Percentiles rank a stretch among this genome's conserved stretches.
Evolutionary conservation across 2,329 filamentous ascomycete species (phyloP).

Genomic region (Shiraia bambusicola): DNA sequence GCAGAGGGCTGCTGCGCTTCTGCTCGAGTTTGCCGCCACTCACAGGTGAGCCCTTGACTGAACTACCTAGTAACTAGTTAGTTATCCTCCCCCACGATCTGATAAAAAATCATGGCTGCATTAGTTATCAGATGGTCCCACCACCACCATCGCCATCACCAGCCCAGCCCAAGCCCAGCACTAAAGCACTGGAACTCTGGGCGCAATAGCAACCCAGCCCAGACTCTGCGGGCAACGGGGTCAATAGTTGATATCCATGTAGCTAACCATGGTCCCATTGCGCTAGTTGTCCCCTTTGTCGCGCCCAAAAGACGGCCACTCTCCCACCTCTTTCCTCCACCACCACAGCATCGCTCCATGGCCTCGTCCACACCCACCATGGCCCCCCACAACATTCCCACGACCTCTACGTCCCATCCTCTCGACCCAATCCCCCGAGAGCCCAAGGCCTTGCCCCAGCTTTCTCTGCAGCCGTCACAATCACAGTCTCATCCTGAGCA

Average conservation of each 20-base stretch:
- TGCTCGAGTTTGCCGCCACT: not conserved
- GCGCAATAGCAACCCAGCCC: not conserved
- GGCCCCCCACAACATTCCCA: conserved; percentile 40
- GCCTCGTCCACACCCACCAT: conserved; percentile 23
- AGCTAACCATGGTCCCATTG: conserved; percentile 31
- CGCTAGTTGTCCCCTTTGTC: conserved; percentile 24
- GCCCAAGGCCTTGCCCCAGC: conserved; percentile 39
- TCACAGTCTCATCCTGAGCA: conserved; percentile 30
- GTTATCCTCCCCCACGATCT: conserved; percentile 28
- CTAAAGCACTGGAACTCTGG: not conserved
- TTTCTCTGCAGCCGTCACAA: conserved; percentile 22
- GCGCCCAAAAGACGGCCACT: conserved; percentile 16
- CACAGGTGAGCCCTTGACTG: not conserved
- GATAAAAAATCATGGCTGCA: conserved; percentile 21
- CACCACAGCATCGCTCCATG: conserved; percentile 21
- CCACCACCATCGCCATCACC: conserved; percentile 1
- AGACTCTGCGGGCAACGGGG: no score
- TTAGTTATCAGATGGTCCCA: conserved; percentile 2
- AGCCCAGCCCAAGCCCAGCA: not conserved
- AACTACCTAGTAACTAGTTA: not conserved
- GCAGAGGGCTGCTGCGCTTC: not conserved
- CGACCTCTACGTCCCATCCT: conserved; percentile 48
- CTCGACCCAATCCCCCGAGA: conserved; percentile 50
- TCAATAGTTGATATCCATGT: no score
- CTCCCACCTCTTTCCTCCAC: conserved; percentile 8